Conservation (phyloP, 495 filamentous ascomycete genomes). For the Hypoxylon lienhwacheense region DNA sequence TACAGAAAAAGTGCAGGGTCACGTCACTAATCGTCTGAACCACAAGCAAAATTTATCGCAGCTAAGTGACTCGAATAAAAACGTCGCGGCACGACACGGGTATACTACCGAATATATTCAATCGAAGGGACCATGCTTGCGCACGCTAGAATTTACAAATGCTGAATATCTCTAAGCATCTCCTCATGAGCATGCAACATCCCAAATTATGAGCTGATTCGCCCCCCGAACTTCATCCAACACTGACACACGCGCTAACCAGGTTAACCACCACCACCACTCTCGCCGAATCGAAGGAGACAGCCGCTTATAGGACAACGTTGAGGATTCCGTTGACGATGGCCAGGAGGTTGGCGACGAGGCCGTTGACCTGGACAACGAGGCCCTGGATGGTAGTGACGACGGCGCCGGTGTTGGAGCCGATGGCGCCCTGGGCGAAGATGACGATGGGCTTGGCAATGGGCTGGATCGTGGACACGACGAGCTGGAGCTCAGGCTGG, state of each 20-base stretch:
- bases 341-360: slow-evolving; percentile 13
- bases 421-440: slow-evolving; percentile 22
- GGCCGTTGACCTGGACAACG: slow-evolving; percentile 1
- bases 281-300: too few species aligned
- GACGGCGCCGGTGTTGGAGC: slow-evolving; percentile 8
- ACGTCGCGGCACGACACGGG: too few species aligned
- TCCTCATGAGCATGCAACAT: slow-evolving; percentile 32
- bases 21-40: too few species aligned
- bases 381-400: slow-evolving; percentile 5
- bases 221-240: too few species aligned
- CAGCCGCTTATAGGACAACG: too few species aligned
- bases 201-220: slow-evolving; percentile 5
- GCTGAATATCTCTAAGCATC: slow-evolving; percentile 34
- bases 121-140: slow-evolving; percentile 17
- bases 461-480: slow-evolving; percentile 21
- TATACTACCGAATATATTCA: background rate
- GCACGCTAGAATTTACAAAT: slow-evolving; percentile 26
- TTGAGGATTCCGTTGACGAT: slow-evolving; percentile 20
- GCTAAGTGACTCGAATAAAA: too few species aligned
- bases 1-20: too few species aligned
- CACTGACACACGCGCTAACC: background rate
- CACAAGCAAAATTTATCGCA: too few species aligned
- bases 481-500: slow-evolving; percentile 35
- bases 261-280: too few species aligned
- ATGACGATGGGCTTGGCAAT: slow-evolving; percentile 26